Base-by-base conservation (phyloP, 257 asterid genomes). In the Handroanthus guayacan region DNA sequence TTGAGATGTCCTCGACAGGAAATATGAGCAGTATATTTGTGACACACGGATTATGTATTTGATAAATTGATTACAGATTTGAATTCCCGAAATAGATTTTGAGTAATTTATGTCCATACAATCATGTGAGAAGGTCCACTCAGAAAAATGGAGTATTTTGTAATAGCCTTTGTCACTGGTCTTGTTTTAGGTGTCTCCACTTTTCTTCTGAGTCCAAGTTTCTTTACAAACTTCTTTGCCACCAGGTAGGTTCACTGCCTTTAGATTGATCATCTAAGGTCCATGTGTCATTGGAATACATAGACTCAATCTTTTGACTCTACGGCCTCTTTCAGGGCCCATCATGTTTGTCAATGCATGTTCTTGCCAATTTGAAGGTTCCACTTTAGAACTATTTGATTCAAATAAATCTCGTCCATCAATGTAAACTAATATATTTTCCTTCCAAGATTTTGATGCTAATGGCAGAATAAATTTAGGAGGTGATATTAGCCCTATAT, bases 321-420 rank as follows among this genome's bases (percentile, higher is more conserved):
- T 6, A 43, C 44, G 55, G 9, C 3, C 16, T 31, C 44, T 17
- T 25, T 17, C 55, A 65, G 3, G 34, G 18, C 16, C 44, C 44
- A 62, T 3, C 20, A 5, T 62, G 5, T 38, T 36, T 36, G 41
- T 9, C 41, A 11, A 34, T 62, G 36, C 36, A 34, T 10, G 11
- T 57, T 14, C 11, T 60, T 62, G 47, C 18, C 5, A 6, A 62
- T 45, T 43, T n/a, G 55, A 39, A 3, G n/a, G 39, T 31, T 31
- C 18, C 50, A 58, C 52, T 20, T 7, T 56, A 7, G 60, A 62
- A 10, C 11, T 39, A 44, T 44, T 43, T 72, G n/a, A 72, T 60
- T 72, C 54, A 18, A 57, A 14, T 72, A 51, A n/a, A 18, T 12
- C n/a, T 17, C 38, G 17, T 72, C 47, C 43, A 7, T 72, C 57